Conservation (phyloP, 176 grass and related monocot species). For the Musa beccarii region DNA sequence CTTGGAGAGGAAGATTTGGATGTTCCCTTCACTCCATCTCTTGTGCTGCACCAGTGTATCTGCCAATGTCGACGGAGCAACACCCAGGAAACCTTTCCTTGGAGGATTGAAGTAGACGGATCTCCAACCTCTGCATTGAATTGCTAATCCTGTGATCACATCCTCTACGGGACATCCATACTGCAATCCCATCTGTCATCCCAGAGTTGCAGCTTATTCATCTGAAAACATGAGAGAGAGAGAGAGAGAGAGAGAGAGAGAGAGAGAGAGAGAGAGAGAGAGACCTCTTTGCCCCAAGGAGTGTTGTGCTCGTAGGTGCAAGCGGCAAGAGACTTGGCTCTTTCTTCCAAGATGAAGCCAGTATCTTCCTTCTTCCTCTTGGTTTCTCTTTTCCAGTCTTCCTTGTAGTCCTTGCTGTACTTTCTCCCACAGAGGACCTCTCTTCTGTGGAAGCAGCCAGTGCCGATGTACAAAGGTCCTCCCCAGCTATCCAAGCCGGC, state of each 20-base stretch:
- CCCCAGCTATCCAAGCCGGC: conserved; percentile 60
- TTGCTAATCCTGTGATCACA: conserved; percentile 53
- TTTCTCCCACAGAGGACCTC: conserved; percentile 42
- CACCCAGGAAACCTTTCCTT: conserved; percentile 50
- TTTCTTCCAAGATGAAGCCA: conserved; percentile 39
- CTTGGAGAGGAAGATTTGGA: conserved; percentile 50
- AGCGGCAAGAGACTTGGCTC: conserved; percentile 34
- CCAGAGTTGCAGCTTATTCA: background rate
- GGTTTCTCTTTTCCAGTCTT: conserved; percentile 34
- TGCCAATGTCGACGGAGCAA: conserved; percentile 46
- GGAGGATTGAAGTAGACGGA: conserved; percentile 39
- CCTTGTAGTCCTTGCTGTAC: conserved; percentile 10
- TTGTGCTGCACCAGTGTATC: conserved; percentile 72
- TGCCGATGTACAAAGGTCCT: conserved; percentile 59
- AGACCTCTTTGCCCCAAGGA: conserved; percentile 59
- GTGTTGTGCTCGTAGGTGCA: conserved; percentile 56
- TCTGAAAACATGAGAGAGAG: no score
- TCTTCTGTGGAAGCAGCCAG: conserved; percentile 67
- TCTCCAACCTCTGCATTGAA: conserved; percentile 77
- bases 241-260: no score
- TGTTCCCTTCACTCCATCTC: conserved; percentile 69
- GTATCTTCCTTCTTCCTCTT: conserved; percentile 30
- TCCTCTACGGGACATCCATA: conserved; percentile 69
- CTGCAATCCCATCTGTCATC: conserved; percentile 69
- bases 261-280: background rate